These are phyloP conservation scores for Ceratobasidium papillatum DNA, from an alignment of 1,284 basidiomycete genomes.

Conservation along the genomic window DNA sequence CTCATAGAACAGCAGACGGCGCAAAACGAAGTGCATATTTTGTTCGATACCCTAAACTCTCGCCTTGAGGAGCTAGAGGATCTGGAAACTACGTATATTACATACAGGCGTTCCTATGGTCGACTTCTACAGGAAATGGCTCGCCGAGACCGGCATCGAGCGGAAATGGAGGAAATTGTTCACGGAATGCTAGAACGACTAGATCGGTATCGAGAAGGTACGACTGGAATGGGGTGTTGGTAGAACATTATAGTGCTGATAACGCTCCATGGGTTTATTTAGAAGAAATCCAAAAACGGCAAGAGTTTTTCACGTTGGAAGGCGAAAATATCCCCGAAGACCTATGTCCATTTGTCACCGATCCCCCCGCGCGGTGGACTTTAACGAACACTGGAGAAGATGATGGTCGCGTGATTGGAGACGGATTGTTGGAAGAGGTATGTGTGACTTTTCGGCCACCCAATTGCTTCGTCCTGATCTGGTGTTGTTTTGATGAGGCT, in stretches of 20 bases:
- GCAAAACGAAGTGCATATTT: constrained; percentile 18
- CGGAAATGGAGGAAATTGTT: constrained; percentile 69
- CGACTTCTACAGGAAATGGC: constrained; percentile 75
- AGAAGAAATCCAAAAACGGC: constrained; percentile 73
- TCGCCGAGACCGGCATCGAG: constrained; percentile 70
- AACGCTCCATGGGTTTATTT: constrained; percentile 31
- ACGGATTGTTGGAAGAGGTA: constrained; percentile 33
- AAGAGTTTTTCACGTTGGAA: constrained; percentile 73
- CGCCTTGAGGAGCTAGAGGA: constrained; percentile 68
- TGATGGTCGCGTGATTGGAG: constrained; percentile 30
- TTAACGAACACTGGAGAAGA: constrained; percentile 41
- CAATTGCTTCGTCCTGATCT: constrained; percentile 6
- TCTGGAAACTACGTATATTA: constrained; percentile 68
- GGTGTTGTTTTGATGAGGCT: constrained; percentile 4
- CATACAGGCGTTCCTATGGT: constrained; percentile 74
- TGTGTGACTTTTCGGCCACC: background rate
- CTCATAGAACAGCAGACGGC: constrained; percentile 61
- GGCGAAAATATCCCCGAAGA: constrained; percentile 77
- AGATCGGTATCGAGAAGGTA: constrained; percentile 70
- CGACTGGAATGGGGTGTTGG: constrained; percentile 43
- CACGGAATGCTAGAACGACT: constrained; percentile 69
- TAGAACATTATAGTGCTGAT: background rate
- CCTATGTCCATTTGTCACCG: constrained; percentile 75
- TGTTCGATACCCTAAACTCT: constrained; percentile 57
- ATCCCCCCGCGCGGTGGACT: constrained; percentile 58